These are phyloP conservation scores for Monosporascus sp. DNA, from an alignment of 2,329 filamentous ascomycete genomes.

Conservation along the genomic window DNA sequence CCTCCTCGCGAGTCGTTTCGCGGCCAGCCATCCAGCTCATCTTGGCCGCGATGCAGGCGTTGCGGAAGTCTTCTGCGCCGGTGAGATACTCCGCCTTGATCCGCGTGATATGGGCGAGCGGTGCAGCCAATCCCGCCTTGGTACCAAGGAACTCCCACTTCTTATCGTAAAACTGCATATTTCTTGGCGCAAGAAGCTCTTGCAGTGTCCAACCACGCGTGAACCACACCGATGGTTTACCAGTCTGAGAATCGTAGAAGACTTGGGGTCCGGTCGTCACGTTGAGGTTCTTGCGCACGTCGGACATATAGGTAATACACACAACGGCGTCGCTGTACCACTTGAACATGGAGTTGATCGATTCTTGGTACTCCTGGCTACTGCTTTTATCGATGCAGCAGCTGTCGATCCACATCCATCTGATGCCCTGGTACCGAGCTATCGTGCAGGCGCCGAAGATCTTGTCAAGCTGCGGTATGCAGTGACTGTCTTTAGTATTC, in stretches of 20 bases:
- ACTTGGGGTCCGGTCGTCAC: not conserved
- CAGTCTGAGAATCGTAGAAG: slow-evolving; percentile 1
- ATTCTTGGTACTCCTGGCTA: not conserved
- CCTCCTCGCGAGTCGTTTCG: slow-evolving; percentile 16
- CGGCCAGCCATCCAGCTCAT: slow-evolving; percentile 26
- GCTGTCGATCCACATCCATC: slow-evolving; percentile 32
- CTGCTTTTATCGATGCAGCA: slow-evolving; percentile 30
- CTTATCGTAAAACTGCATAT: slow-evolving; percentile 18
- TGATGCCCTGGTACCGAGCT: slow-evolving; percentile 17
- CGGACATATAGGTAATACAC: slow-evolving; percentile 29
- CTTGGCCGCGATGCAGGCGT: slow-evolving; percentile 17
- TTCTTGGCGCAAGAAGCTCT: slow-evolving; percentile 16
- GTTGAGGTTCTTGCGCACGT: slow-evolving; percentile 8
- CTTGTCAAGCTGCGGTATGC: slow-evolving; percentile 3
- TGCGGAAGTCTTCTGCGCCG: slow-evolving; percentile 6
- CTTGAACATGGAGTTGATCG: slow-evolving; percentile 21
- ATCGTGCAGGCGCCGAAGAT: slow-evolving; percentile 6
- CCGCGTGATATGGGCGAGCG: slow-evolving; percentile 22
- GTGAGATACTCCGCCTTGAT: slow-evolving; percentile 14
- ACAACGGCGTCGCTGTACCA: slow-evolving; percentile 28
- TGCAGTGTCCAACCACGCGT: slow-evolving; percentile 3
- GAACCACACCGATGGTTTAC: slow-evolving; percentile 9
- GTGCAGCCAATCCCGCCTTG: slow-evolving; percentile 7
- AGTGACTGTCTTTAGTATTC: not conserved
- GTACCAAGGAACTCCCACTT: slow-evolving; percentile 19